phyloP scores from a whole-genome alignment of 768 basidiomycete species.

The Suillus bovinus region DNA sequence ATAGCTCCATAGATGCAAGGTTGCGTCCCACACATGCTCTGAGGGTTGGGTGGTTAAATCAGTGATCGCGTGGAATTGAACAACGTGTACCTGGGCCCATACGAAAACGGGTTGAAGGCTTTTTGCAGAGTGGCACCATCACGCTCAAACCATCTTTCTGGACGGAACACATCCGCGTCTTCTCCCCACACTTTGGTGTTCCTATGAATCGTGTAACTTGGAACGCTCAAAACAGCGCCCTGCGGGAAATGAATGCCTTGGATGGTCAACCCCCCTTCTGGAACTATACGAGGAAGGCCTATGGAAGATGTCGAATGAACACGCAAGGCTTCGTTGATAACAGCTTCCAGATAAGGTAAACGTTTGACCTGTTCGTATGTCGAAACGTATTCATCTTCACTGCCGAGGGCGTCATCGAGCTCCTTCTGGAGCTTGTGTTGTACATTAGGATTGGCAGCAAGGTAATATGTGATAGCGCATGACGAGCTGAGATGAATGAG shows the following conservation, averaged over 20 bases:
- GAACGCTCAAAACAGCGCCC: constrained; percentile 78
- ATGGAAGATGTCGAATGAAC: constrained; percentile 82
- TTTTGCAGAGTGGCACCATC: constrained; percentile 61
- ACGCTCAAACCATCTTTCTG: constrained; percentile 84
- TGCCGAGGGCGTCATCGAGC: constrained; percentile 58
- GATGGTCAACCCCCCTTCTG: constrained; percentile 70
- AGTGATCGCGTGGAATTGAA: neutral
- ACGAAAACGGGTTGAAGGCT: constrained; percentile 85
- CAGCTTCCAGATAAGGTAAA: constrained; percentile 80
- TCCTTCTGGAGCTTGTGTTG: constrained; percentile 78
- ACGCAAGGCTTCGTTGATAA: constrained; percentile 84
- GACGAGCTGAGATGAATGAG: constrained; percentile 59
- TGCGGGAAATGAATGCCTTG: constrained; percentile 57
- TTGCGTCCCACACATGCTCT: constrained; percentile 87
- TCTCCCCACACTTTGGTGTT: constrained; percentile 73
- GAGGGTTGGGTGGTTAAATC: constrained; percentile 7
- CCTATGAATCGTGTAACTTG: constrained; percentile 83
- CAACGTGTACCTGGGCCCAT: constrained; percentile 64
- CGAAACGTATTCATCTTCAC: constrained; percentile 61
- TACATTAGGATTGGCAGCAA: constrained; percentile 64
- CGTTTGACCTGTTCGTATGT: constrained; percentile 70
- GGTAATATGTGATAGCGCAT: constrained; percentile 85
- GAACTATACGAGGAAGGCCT: constrained; percentile 80
- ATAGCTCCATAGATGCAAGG: constrained; percentile 75
- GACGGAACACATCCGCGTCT: constrained; percentile 71